These are phyloP conservation scores for Prillingera fragicola DNA, from an alignment of 1,284 basidiomycete species.

Conservation along the genomic window DNA sequence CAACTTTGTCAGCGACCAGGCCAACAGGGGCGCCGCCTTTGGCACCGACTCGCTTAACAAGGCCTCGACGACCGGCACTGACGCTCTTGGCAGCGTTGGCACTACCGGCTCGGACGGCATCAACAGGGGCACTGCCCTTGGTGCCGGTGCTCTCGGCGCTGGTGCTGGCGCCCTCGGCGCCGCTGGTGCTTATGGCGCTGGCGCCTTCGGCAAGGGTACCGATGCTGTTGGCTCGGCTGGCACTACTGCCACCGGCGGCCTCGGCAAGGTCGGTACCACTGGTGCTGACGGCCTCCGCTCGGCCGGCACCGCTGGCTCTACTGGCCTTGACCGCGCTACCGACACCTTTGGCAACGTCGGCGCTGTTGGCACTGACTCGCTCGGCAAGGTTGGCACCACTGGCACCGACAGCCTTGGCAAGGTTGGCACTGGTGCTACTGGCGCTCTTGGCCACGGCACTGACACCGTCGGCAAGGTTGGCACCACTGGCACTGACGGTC, in stretches of 20 bases:
- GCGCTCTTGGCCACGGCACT: too few species aligned
- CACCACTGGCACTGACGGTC: too few species aligned
- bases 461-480: too few species aligned
- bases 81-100: not conserved
- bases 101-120: not conserved
- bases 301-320: not conserved
- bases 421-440: not conserved
- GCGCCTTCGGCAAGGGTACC: not conserved
- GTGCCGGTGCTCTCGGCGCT: not conserved
- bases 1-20: too few species aligned
- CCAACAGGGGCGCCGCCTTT: too few species aligned
- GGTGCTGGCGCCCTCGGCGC: not conserved
- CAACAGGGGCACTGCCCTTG: not conserved
- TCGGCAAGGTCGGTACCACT: not conserved
- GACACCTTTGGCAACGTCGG: not conserved
- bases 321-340: constrained; percentile 5
- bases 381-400: constrained; percentile 1
- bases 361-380: not conserved
- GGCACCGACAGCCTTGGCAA: not conserved
- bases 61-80: not conserved
- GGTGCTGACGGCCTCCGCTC: not conserved
- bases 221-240: not conserved
- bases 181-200: not conserved
- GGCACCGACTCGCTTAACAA: too few species aligned
- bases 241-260: not conserved